Conservation (phyloP, 1,284 basidiomycete genomes). For the Papiliotrema fonsecae region DNA sequence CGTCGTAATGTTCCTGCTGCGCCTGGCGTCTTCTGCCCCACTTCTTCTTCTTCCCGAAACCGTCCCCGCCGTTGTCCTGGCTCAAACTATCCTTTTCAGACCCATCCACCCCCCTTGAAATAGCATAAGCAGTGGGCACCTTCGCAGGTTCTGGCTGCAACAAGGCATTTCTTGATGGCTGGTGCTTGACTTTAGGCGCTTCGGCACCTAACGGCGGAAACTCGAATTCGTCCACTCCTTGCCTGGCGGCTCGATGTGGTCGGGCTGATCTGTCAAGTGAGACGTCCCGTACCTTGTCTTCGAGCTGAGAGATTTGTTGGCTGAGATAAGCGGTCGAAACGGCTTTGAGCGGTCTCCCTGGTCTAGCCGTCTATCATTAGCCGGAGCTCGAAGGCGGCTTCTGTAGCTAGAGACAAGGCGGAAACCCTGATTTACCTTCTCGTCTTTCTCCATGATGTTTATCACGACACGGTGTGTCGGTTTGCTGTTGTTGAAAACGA, state of each 20-base stretch:
- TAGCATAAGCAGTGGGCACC: too few relatives aligned
- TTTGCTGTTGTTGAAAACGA: neutral
- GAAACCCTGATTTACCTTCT: conserved; percentile 1
- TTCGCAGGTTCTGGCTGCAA: neutral
- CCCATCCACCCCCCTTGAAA: neutral
- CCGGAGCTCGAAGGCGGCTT: neutral
- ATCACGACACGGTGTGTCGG: neutral
- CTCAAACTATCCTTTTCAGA: neutral
- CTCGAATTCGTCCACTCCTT: conserved; percentile 2
- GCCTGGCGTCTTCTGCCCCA: conserved; percentile 9
- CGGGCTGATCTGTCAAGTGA: neutral
- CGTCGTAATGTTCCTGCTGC: conserved; percentile 3
- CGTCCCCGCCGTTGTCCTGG: neutral
- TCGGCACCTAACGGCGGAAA: conserved; percentile 6
- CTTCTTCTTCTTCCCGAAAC: neutral
- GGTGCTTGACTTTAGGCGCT: neutral
- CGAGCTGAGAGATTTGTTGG: conserved; percentile 47
- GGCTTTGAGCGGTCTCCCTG: conserved; percentile 43
- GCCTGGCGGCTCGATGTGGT: neutral
- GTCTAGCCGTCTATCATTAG: conserved; percentile 28
- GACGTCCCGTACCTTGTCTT: conserved; percentile 26
- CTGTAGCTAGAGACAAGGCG: too few relatives aligned
- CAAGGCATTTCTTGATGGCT: too few relatives aligned
- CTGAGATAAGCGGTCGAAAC: conserved; percentile 45
- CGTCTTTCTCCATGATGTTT: neutral